Evolutionary conservation across 352 stramenopile species (phyloP).

Genomic region (Blastocystis sp.): DNA sequence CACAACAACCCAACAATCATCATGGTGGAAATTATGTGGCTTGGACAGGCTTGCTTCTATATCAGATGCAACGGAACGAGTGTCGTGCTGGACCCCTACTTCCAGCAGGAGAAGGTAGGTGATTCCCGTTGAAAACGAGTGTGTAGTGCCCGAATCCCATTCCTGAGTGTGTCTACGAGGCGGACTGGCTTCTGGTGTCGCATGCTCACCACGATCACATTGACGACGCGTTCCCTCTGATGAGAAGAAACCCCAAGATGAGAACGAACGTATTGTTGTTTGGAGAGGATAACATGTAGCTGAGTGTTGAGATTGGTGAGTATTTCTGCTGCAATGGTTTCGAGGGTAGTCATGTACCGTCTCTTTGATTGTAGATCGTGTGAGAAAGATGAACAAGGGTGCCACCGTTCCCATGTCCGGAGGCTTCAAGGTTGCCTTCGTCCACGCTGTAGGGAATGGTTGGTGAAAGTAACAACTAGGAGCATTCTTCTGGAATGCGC

Average conservation of each 20-base stretch:
- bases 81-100: constrained; percentile 53
- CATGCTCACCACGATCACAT: constrained; percentile 56
- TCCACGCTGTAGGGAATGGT: constrained; percentile 15
- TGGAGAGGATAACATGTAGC: neutral
- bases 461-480: neutral
- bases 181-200: constrained; percentile 41
- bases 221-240: constrained; percentile 51
- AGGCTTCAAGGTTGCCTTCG: constrained; percentile 53
- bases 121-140: neutral
- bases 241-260: constrained; percentile 56
- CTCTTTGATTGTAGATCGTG: constrained; percentile 2
- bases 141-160: constrained; percentile 49
- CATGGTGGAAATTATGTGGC: constrained; percentile 58
- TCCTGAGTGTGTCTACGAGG: constrained; percentile 48
- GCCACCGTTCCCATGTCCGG: constrained; percentile 50
- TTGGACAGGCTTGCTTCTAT: constrained; percentile 56
- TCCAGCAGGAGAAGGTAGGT: constrained; percentile 50
- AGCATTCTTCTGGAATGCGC: constrained; percentile 48
- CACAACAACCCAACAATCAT: neutral
- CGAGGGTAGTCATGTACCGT: neutral
- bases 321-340: constrained; percentile 56
- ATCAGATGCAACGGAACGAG: constrained; percentile 49
- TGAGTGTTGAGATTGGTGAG: constrained; percentile 50
- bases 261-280: constrained; percentile 4
- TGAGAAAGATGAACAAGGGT: constrained; percentile 56